Conservation (phyloP, 2,329 filamentous ascomycete genomes). For the Fusarium verticillioides region DNA sequence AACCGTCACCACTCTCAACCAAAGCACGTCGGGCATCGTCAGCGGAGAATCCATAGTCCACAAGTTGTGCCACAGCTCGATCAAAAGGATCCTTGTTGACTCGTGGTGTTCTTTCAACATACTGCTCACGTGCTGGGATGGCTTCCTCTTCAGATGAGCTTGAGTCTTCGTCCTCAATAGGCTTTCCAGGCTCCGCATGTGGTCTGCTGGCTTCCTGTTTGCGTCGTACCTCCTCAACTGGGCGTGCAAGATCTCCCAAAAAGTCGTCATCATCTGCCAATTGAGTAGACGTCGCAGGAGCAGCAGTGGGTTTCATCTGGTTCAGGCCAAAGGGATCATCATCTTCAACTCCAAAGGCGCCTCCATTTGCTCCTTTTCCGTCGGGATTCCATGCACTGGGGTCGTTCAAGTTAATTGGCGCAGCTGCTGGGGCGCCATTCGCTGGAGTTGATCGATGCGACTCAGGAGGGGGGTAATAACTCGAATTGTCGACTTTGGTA, state of each 20-base stretch:
- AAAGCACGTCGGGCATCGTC: conserved; percentile 86
- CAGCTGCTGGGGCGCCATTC: conserved; percentile 42
- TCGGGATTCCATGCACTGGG: conserved; percentile 63
- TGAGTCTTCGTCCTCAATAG: conserved; percentile 63
- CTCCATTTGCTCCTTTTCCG: conserved; percentile 45
- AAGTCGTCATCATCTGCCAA: conserved; percentile 70
- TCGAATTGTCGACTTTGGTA: conserved; percentile 74
- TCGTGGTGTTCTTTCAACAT: conserved; percentile 37
- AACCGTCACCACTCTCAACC: conserved; percentile 79
- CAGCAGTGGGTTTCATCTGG: conserved; percentile 62
- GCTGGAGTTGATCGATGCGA: conserved; percentile 59
- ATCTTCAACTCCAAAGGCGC: conserved; percentile 70
- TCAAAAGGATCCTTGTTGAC: conserved; percentile 65
- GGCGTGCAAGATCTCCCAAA: conserved; percentile 71
- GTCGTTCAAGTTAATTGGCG: conserved; percentile 62
- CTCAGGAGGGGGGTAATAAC: conserved; percentile 65
- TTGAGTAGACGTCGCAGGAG: conserved; percentile 45
- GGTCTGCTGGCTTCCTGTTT: conserved; percentile 56
- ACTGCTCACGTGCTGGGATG: conserved; percentile 33
- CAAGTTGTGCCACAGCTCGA: conserved; percentile 83
- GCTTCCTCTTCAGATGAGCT: conserved; percentile 58
- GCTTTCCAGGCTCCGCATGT: conserved; percentile 63
- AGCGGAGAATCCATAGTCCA: conserved; percentile 93
- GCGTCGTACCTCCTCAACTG: conserved; percentile 71
- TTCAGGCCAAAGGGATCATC: conserved; percentile 90